These are phyloP conservation scores for Taxawa tesnikishii DNA, from an alignment of 2,329 filamentous ascomycete genomes.

Conservation along the genomic window DNA sequence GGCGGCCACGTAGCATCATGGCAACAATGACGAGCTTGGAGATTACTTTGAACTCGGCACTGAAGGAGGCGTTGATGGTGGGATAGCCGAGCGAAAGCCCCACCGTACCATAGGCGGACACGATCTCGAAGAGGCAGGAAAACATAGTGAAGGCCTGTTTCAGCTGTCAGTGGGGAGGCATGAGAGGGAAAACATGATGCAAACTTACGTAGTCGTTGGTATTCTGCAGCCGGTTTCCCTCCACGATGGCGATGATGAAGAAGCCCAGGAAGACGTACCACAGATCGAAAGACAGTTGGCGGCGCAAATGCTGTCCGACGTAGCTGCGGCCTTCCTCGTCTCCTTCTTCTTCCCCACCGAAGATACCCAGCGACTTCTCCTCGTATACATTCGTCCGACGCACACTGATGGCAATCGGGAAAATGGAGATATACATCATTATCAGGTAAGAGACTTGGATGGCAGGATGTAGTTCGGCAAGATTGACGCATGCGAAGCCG, in stretches of 20 bases:
- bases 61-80: constrained; percentile 65
- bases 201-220: constrained; percentile 32
- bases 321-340: constrained; percentile 59
- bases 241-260: constrained; percentile 84
- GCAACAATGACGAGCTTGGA: constrained; percentile 54
- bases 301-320: constrained; percentile 79
- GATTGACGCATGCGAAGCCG: constrained; percentile 71
- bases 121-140: constrained; percentile 63
- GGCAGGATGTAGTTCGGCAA: constrained; percentile 70
- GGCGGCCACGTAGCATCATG: constrained; percentile 53
- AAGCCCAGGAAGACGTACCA: constrained; percentile 94
- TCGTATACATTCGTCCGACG: constrained; percentile 94
- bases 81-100: constrained; percentile 80
- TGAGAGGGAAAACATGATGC: constrained; percentile 47
- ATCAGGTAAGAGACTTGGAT: constrained; percentile 90
- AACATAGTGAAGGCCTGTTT: constrained; percentile 33
- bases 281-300: constrained; percentile 89
- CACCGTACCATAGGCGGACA: constrained; percentile 89
- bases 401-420: constrained; percentile 90
- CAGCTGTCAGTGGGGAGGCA: constrained; percentile 33
- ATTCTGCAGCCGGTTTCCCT: constrained; percentile 59
- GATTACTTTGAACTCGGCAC: constrained; percentile 63
- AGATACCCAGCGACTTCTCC: constrained; percentile 73
- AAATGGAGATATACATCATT: constrained; percentile 99
- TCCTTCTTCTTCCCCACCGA: constrained; percentile 38